These are phyloP conservation scores for Tolypocladium guangdongense DNA, from an alignment of 2,329 filamentous ascomycete genomes.

Conservation along the genomic window DNA sequence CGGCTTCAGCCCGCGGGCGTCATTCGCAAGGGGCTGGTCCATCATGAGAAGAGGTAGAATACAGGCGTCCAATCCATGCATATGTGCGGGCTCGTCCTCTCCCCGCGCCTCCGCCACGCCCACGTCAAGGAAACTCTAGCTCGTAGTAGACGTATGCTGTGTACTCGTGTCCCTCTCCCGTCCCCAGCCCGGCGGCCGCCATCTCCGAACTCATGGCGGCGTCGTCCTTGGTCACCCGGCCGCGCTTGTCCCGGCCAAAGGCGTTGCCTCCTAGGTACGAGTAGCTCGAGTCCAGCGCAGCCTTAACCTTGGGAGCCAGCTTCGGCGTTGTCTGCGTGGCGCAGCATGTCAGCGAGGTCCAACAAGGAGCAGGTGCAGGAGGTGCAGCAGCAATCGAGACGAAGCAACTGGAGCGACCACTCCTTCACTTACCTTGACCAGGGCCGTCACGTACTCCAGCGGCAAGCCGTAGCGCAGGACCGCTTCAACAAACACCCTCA, in stretches of 20 bases:
- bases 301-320: conserved; percentile 64
- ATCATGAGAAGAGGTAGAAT: conserved; percentile 15
- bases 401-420: not conserved
- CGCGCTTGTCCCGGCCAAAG: conserved; percentile 87
- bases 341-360: not conserved
- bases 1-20: not conserved
- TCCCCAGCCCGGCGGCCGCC: conserved; percentile 59
- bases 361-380: conserved; percentile 6
- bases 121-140: conserved; percentile 56
- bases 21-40: not conserved
- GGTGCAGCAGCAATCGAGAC: not conserved
- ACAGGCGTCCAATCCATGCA: conserved; percentile 13
- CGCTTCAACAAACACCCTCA: conserved; percentile 94
- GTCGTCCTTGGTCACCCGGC: conserved; percentile 84
- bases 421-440: conserved; percentile 60
- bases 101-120: not conserved
- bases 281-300: conserved; percentile 72
- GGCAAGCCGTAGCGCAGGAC: conserved; percentile 93
- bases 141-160: conserved; percentile 97
- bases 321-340: conserved; percentile 65
- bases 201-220: conserved; percentile 69
- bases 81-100: no score
- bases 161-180: conserved; percentile 71
- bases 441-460: conserved; percentile 73
- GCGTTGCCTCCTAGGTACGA: conserved; percentile 92